These are phyloP conservation scores for Falciphora oryzae DNA, from an alignment of 2,329 filamentous ascomycete species.

Conservation along the genomic window DNA sequence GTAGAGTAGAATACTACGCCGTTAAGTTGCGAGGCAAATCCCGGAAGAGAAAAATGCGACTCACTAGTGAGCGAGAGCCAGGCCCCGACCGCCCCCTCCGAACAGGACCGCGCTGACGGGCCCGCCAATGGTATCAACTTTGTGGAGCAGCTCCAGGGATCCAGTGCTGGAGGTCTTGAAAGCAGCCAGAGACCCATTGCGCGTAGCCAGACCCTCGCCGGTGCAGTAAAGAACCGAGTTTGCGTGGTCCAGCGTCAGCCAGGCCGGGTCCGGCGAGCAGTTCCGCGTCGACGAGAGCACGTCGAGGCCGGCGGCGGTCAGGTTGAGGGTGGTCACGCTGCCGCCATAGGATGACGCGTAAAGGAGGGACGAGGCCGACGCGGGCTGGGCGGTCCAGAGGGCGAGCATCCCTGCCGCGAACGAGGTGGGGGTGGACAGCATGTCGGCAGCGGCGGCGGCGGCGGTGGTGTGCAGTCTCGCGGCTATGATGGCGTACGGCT, in stretches of 20 bases:
- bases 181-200: slow-evolving; percentile 43
- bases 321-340: slow-evolving; percentile 40
- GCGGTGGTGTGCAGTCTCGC: not conserved
- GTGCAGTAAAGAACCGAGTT: slow-evolving; percentile 51
- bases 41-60: slow-evolving; percentile 16
- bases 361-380: slow-evolving; percentile 32
- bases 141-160: slow-evolving; percentile 31
- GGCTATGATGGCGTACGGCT: not conserved
- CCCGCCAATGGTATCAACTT: slow-evolving; percentile 29
- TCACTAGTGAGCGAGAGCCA: slow-evolving; percentile 42
- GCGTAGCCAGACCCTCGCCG: slow-evolving; percentile 46
- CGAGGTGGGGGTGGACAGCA: slow-evolving; percentile 8
- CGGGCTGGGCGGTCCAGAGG: slow-evolving; percentile 20
- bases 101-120: slow-evolving; percentile 40
- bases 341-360: slow-evolving; percentile 45
- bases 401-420: slow-evolving; percentile 2
- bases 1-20: not conserved
- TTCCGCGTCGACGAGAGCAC: slow-evolving; percentile 35
- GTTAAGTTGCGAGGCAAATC: no score
- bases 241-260: slow-evolving; percentile 50
- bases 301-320: slow-evolving; percentile 32
- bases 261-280: slow-evolving; percentile 52
- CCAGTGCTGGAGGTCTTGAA: slow-evolving; percentile 33
- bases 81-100: slow-evolving; percentile 32
- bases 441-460: slow-evolving; percentile 8